phyloP scores from a whole-genome alignment of 164 flowering plant species.

The Brasenia schreberi region DNA sequence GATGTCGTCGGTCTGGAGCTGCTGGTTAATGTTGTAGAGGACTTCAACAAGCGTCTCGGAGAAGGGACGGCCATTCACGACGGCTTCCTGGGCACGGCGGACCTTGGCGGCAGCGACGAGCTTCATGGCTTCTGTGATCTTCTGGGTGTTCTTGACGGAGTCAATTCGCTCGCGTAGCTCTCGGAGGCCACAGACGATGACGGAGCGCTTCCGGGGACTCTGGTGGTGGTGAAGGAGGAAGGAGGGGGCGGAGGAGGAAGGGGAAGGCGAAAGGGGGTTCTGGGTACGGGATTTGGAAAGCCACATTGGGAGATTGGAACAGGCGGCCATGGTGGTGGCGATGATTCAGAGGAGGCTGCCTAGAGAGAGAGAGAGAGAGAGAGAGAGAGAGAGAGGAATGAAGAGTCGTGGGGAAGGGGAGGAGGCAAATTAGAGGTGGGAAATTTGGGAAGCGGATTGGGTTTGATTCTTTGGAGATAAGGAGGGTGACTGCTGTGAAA shows the following conservation, averaged over 20 bases:
- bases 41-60: slow-evolving; percentile 56
- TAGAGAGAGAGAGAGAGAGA: no score
- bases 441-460: slow-evolving; percentile 8
- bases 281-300: slow-evolving; percentile 22
- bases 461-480: slow-evolving; percentile 21
- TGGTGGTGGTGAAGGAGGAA: slow-evolving; percentile 15
- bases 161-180: slow-evolving; percentile 49
- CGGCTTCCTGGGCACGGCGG: slow-evolving; percentile 89
- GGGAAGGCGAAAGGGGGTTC: slow-evolving; percentile 22
- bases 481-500: not conserved
- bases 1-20: slow-evolving; percentile 45
- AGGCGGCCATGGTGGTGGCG: slow-evolving; percentile 20
- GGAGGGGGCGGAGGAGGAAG: slow-evolving; percentile 10
- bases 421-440: slow-evolving; percentile 1
- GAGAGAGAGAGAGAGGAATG: not conserved
- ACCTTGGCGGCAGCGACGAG: slow-evolving; percentile 85
- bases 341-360: no score
- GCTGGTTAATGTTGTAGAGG: slow-evolving; percentile 46
- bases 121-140: slow-evolving; percentile 89
- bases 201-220: not conserved
- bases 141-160: slow-evolving; percentile 72
- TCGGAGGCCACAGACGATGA: slow-evolving; percentile 43
- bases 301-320: slow-evolving; percentile 26
- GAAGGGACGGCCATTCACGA: slow-evolving; percentile 71
- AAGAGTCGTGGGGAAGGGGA: not conserved